Evolutionary conservation across 352 stramenopile species (phyloP).

Genomic region (Pythium aristosporum): DNA sequence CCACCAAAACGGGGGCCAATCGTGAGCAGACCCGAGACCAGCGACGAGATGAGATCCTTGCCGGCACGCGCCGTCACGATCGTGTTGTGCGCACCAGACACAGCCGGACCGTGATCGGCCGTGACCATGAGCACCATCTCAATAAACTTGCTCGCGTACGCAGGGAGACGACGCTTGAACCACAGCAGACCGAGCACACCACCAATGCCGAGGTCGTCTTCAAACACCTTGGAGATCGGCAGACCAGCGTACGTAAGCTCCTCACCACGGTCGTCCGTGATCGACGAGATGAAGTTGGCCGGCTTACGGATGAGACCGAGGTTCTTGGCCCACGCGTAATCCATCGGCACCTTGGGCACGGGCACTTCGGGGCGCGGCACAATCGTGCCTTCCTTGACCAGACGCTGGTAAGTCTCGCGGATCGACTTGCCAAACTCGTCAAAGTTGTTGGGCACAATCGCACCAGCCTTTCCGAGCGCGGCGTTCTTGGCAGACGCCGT

Average conservation of each 20-base stretch:
- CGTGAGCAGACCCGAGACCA: slow-evolving; percentile 95
- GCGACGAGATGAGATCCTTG: slow-evolving; percentile 96
- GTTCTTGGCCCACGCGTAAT: slow-evolving; percentile 97
- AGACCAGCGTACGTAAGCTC: slow-evolving; percentile 95
- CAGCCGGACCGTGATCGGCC: slow-evolving; percentile 94
- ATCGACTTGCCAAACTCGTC: slow-evolving; percentile 94
- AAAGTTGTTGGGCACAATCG: slow-evolving; percentile 93
- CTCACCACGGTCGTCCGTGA: slow-evolving; percentile 96
- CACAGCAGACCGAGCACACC: slow-evolving; percentile 95
- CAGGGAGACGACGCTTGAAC: slow-evolving; percentile 92
- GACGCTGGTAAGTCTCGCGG: slow-evolving; percentile 85
- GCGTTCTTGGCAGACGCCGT: slow-evolving; percentile 94
- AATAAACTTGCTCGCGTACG: slow-evolving; percentile 95
- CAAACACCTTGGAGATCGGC: slow-evolving; percentile 95
- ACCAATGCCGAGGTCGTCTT: slow-evolving; percentile 92
- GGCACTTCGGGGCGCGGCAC: slow-evolving; percentile 87
- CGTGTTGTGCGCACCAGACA: slow-evolving; percentile 96
- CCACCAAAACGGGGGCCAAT: slow-evolving; percentile 96
- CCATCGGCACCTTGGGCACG: slow-evolving; percentile 95
- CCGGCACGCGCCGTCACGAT: slow-evolving; percentile 94
- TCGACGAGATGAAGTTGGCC: slow-evolving; percentile 97
- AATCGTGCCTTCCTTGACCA: slow-evolving; percentile 79
- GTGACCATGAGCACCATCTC: slow-evolving; percentile 98
- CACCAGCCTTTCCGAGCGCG: slow-evolving; percentile 87
- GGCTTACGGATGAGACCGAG: slow-evolving; percentile 95